phyloP scores from a whole-genome alignment of 805 yeast species.

The Nakazawaea wickerhamii region DNA sequence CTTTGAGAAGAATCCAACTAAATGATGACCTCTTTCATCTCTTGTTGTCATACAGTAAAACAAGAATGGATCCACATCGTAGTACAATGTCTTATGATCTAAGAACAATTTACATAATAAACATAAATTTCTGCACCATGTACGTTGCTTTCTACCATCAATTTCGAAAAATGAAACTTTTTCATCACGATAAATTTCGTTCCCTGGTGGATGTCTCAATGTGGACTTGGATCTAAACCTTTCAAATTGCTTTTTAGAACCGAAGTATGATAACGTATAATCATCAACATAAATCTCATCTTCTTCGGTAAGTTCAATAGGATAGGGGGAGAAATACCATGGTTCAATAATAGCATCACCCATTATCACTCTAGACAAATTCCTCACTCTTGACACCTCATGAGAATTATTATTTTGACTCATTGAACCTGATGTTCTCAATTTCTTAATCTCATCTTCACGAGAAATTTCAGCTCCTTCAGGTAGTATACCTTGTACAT shows the following conservation, averaged over 20 bases:
- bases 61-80: conserved; percentile 96
- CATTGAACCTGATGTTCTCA: conserved; percentile 96
- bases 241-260: conserved; percentile 86
- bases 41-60: conserved; percentile 93
- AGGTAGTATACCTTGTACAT: conserved; percentile 70
- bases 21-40: conserved; percentile 88
- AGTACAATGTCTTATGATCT: conserved; percentile 94
- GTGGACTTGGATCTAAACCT: conserved; percentile 85
- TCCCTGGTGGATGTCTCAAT: conserved; percentile 95
- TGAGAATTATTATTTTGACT: conserved; percentile 71
- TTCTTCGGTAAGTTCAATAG: conserved; percentile 88
- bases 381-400: conserved; percentile 88
- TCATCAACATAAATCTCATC: conserved; percentile 90
- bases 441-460: conserved; percentile 87
- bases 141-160: conserved; percentile 92
- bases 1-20: conserved; percentile 94
- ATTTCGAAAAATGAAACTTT: conserved; percentile 93
- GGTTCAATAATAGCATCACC: conserved; percentile 95
- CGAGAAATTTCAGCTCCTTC: conserved; percentile 71
- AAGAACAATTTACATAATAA: conserved; percentile 82
- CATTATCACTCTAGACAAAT: conserved; percentile 68
- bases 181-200: conserved; percentile 92
- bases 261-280: conserved; percentile 83
- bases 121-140: conserved; percentile 96
- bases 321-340: conserved; percentile 98